phyloP scores from a whole-genome alignment of 1,284 basidiomycete species.

The Wallemia hederae region DNA sequence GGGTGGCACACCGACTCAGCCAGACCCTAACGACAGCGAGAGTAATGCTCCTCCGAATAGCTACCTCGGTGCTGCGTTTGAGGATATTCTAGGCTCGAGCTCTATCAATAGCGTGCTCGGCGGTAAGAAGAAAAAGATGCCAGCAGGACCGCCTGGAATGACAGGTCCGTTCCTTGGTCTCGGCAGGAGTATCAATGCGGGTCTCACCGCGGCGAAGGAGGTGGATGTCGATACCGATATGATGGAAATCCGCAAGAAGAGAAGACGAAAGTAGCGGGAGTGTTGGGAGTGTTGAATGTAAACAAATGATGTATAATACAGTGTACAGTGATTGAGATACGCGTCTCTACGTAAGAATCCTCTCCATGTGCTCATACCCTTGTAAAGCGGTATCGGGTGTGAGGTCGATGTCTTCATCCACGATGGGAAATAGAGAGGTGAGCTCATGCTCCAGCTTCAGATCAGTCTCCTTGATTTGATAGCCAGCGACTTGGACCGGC shows the following conservation, averaged over 20 bases:
- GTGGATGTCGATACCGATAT: conserved; percentile 1
- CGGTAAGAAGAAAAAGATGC: neutral
- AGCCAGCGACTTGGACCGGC: neutral
- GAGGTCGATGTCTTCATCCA: neutral
- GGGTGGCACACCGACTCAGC: neutral
- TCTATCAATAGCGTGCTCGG: neutral
- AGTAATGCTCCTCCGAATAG: neutral
- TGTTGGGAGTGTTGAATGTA: too few species aligned
- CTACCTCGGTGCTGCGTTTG: neutral
- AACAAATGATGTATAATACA: neutral
- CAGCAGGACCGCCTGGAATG: neutral
- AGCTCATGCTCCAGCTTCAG: neutral
- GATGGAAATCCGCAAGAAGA: conserved; percentile 1
- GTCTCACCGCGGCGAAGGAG: neutral
- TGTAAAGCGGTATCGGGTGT: neutral
- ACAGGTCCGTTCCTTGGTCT: neutral
- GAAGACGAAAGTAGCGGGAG: neutral
- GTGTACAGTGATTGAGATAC: neutral
- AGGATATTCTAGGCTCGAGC: neutral
- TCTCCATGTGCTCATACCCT: neutral
- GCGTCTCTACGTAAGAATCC: neutral
- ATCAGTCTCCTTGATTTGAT: neutral
- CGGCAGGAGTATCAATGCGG: neutral
- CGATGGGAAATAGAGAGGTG: neutral
- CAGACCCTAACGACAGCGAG: neutral